phyloP scores from a whole-genome alignment of 2,329 filamentous ascomycete species.

The Sporothrix humicola region DNA sequence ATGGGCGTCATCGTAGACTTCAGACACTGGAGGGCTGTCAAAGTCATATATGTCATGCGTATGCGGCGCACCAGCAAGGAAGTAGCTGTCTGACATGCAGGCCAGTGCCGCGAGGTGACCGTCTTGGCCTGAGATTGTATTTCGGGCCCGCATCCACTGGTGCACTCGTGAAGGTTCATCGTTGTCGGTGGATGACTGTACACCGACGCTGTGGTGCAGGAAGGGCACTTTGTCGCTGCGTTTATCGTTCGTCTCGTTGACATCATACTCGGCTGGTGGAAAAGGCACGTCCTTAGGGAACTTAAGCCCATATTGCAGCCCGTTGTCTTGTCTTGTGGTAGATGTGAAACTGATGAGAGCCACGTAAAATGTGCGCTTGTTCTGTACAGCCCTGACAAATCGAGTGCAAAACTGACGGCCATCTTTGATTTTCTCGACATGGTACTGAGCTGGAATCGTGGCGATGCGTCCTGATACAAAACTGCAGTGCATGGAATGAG shows the following conservation, averaged over 20 bases:
- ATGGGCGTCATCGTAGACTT: not conserved
- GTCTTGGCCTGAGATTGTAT: not conserved
- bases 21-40: constrained; percentile 2
- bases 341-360: not conserved
- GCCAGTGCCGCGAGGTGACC: not conserved
- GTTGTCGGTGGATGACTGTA: not conserved
- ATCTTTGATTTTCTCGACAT: not conserved
- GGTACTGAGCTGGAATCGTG: not conserved
- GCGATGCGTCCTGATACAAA: not conserved
- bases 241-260: no score
- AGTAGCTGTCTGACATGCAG: constrained; percentile 3
- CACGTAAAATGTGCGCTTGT: not conserved
- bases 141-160: constrained; percentile 12
- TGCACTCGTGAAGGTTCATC: not conserved
- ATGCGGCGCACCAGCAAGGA: not conserved
- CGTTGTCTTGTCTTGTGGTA: not conserved
- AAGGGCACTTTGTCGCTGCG: not conserved
- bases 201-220: not conserved
- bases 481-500: constrained; percentile 11
- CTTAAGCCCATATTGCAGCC: not conserved
- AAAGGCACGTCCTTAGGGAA: not conserved
- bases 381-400: not conserved
- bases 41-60: constrained; percentile 7
- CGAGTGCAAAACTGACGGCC: not conserved
- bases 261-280: not conserved